These are phyloP conservation scores for Podaxis pistillaris DNA, from an alignment of 768 basidiomycete species.

Conservation along the genomic window DNA sequence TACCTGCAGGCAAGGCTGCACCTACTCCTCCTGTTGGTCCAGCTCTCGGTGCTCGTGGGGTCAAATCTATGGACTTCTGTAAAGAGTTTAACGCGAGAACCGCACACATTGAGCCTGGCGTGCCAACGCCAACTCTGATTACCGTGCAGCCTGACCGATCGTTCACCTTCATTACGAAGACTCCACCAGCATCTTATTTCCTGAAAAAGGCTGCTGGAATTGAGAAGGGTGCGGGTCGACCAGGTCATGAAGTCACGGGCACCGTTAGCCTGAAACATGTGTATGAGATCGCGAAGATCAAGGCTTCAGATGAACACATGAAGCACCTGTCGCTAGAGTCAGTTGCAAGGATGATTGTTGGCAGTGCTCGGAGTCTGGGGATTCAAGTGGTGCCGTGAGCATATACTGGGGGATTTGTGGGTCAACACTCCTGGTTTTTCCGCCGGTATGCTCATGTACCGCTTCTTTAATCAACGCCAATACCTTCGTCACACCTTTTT, in stretches of 20 bases:
- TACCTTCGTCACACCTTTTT: background rate
- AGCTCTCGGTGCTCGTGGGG: constrained; percentile 95
- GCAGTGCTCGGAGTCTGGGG: constrained; percentile 86
- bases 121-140: constrained; percentile 90
- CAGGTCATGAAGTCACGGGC: constrained; percentile 74
- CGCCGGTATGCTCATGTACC: constrained; percentile 10
- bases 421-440: constrained; percentile 9
- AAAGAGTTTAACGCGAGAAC: constrained; percentile 99
- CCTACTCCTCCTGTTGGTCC: constrained; percentile 97
- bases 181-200: constrained; percentile 87
- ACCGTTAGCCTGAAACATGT: constrained; percentile 94
- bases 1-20: constrained; percentile 92
- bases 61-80: constrained; percentile 99
- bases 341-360: constrained; percentile 85
- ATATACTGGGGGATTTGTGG: constrained; percentile 12
- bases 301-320: constrained; percentile 86
- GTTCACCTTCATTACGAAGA: constrained; percentile 90
- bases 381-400: constrained; percentile 84
- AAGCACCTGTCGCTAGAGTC: constrained; percentile 84
- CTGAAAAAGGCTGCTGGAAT: constrained; percentile 89
- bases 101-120: constrained; percentile 78
- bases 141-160: constrained; percentile 93
- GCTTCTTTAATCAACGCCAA: constrained; percentile 4
- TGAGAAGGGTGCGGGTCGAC: constrained; percentile 85
- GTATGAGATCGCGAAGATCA: constrained; percentile 98